These are phyloP conservation scores for Trichoderma gamsii DNA, from an alignment of 495 filamentous ascomycete genomes.

Conservation along the genomic window DNA sequence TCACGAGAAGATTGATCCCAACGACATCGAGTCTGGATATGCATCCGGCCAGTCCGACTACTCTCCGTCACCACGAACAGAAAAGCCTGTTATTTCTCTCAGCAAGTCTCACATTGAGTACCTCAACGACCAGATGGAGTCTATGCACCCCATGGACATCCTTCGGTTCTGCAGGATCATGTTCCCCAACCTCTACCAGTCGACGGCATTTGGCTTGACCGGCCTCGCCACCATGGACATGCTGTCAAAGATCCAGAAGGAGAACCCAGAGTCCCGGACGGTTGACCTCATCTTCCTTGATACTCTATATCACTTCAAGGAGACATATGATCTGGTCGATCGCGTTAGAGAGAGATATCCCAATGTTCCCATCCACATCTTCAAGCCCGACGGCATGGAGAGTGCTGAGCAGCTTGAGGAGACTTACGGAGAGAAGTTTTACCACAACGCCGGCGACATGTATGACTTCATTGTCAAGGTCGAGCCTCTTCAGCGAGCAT, in stretches of 20 bases:
- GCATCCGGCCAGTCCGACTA: slow-evolving; percentile 77
- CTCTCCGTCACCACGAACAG: slow-evolving; percentile 56
- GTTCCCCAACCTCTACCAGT: slow-evolving; percentile 88
- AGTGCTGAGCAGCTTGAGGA: slow-evolving; percentile 69
- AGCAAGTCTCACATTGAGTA: slow-evolving; percentile 82
- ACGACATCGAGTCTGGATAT: slow-evolving; percentile 28
- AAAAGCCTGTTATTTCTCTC: slow-evolving; percentile 58
- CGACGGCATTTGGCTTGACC: slow-evolving; percentile 93
- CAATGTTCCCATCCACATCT: slow-evolving; percentile 73
- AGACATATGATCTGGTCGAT: slow-evolving; percentile 80
- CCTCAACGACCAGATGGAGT: slow-evolving; percentile 80
- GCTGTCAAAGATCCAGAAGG: slow-evolving; percentile 75
- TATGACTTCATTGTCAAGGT: slow-evolving; percentile 99
- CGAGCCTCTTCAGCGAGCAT: slow-evolving; percentile 90
- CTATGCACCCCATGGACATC: slow-evolving; percentile 71
- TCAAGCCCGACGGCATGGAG: slow-evolving; percentile 70
- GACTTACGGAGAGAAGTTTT: slow-evolving; percentile 75
- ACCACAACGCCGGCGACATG: slow-evolving; percentile 77
- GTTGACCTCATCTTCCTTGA: slow-evolving; percentile 95
- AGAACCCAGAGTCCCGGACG: slow-evolving; percentile 51
- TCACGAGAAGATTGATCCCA: slow-evolving; percentile 22
- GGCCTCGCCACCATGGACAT: slow-evolving; percentile 93
- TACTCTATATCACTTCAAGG: slow-evolving; percentile 90
- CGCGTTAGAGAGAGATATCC: slow-evolving; percentile 71
- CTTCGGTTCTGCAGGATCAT: slow-evolving; percentile 87